Base-by-base conservation (phyloP, 345 rosid genomes). In the Rhodamnia rubescens region DNA sequence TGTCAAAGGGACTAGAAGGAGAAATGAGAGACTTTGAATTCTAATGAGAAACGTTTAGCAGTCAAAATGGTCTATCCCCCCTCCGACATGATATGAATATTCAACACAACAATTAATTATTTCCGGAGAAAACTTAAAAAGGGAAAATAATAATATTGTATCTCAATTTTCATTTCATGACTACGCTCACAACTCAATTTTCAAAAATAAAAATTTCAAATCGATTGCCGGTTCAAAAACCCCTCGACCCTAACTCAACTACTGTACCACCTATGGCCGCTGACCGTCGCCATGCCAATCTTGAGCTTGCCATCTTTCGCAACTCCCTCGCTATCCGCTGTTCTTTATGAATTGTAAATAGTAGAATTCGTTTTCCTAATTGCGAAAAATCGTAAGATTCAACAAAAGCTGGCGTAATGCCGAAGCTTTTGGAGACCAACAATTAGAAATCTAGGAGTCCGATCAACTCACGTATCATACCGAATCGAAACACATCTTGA, bases 211-310 rank as follows among this genome's bases (percentile, higher is more conserved):
- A 36, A 0, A 7, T 61, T 61, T 15, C 11, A 29, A 27, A 61
- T 6, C 40, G 5, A 27, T 8, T 21, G 1, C 7, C 21, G 2
- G 9, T 49, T 53, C 20, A 18, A 18, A 53, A 53, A 6, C 24
- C 56, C 56, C 56, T 18, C 24, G 4, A 42, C 44, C 42, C 3
- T 1, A 2, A 15, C 21, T 61, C 1, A 1, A 6, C 74, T 61
- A 27, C 74, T 0, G 0, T 27, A 61, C 32, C 10, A 7, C 18
- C 21, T 27, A 59, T 15, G 0, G 0, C 27, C 36, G 0, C 29
- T 3, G 5, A 59, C 27, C 5, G 8, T 27, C 10, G 4, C 36
- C 74, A 11, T 50, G 52, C 52, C 51, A 50, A 50, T 50, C 52
- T 50, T 14, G 14, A 14, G 52, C 52, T 50, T 50, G 52, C 52